Evolutionary conservation across 495 filamentous ascomycete genomes (phyloP), one percentile per base, ranked within the genome.

Genomic region (Lasiosphaeria hispida): DNA sequence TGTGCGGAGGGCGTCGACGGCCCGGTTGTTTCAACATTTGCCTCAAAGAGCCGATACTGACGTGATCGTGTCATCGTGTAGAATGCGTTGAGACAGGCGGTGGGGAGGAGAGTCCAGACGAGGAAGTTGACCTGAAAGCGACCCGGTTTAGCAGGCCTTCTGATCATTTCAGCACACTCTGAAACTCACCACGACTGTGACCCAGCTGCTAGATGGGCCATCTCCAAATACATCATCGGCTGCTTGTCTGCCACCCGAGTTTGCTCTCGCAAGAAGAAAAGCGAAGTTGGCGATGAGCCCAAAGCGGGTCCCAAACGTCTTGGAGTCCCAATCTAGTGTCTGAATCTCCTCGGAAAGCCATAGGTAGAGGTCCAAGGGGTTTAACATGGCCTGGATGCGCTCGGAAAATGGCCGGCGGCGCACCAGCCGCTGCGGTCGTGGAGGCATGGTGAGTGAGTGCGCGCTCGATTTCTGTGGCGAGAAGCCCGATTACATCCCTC

Each of bases 301-400:
- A 23, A 96, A 75, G 36, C 88, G 82, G 1, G 83, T 80, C 11
- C 89, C 88, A 75, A 89, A 87, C 15, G 81, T 73, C 59, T 90
- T 88, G 57, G 92, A 87, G 63, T 96, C 88, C 89, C 90, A 96
- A 51, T 95, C 90, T 61, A 87, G 82, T 1, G 88, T 87, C 66
- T 96, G 91, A 57, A 97, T 79, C 72, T 93, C 88, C 64, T 96
- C 92, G 1, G 90, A 95, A 2, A 96, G 71, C 86, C 88, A 93
- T 17, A 97, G 81, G 37, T 94, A 76, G 69, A 91, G 88, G 72
- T 98, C 94, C 69, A 87, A 80, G 18, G 91, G 92, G 64, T 97
- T 91, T 35, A 98, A 77, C 69, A 85, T 85, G 45, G 85, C 77
- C 65, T 83, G 82, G 62, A 97, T 80, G 59, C 92, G 87, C 76